These are phyloP conservation scores for Tylopilus orsonianus DNA, from an alignment of 1,284 basidiomycete species.

Conservation along the genomic window DNA sequence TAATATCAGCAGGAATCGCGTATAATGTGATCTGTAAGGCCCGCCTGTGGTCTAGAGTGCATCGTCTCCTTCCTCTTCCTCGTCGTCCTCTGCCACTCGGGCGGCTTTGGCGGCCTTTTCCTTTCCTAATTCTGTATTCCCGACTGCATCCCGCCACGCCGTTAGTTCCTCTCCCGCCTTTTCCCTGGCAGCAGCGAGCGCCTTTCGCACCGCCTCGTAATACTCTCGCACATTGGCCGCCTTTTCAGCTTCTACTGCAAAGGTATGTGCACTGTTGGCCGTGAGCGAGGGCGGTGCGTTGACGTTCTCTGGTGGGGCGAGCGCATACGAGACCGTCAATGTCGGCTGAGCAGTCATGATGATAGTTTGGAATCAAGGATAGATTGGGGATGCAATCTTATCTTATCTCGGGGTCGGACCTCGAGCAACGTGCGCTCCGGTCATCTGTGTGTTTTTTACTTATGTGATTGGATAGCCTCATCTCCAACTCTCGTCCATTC, in stretches of 20 bases:
- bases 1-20: too few relatives aligned
- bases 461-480: too few relatives aligned
- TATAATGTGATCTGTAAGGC: too few relatives aligned
- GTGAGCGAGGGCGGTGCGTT: slow-evolving; percentile 22
- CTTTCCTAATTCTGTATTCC: slow-evolving; percentile 55
- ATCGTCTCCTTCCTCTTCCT: slow-evolving; percentile 37
- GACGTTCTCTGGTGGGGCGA: slow-evolving; percentile 44
- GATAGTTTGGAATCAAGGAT: slow-evolving; percentile 6
- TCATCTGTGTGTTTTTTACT: too few relatives aligned
- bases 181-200: slow-evolving; percentile 51
- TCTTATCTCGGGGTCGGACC: slow-evolving; percentile 23
- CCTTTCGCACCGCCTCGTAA: slow-evolving; percentile 49
- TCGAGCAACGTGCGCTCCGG: not conserved
- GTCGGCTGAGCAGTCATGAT: slow-evolving; percentile 31
- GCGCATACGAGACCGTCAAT: slow-evolving; percentile 50
- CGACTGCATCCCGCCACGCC: slow-evolving; percentile 66
- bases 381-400: slow-evolving; percentile 6
- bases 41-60: not conserved
- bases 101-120: slow-evolving; percentile 43
- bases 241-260: slow-evolving; percentile 30
- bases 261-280: slow-evolving; percentile 20
- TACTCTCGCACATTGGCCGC: slow-evolving; percentile 36
- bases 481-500: slow-evolving; percentile 1
- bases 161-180: slow-evolving; percentile 64
- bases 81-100: slow-evolving; percentile 40